Percentiles rank a stretch among this genome's conserved stretches.
These are phyloP conservation scores for Xylaria longipes DNA, from an alignment of 495 filamentous ascomycete genomes.

Conservation along the genomic window DNA sequence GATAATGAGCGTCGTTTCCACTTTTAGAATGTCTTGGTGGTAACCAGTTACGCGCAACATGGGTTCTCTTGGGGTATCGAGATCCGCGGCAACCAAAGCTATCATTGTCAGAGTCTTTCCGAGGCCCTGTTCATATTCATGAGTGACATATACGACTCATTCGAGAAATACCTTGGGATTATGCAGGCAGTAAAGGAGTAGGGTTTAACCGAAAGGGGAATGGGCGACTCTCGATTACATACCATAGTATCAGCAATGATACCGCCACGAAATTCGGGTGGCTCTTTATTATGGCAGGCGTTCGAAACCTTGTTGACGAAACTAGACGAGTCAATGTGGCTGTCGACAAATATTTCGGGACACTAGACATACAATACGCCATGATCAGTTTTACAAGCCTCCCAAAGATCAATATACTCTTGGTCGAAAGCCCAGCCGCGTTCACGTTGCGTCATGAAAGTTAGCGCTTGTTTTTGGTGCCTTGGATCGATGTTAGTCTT, in stretches of 20 bases:
- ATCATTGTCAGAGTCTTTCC: conserved; percentile 51
- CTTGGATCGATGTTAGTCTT: neutral
- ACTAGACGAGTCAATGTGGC: neutral
- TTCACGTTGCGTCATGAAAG: conserved; percentile 1
- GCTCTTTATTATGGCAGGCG: neutral
- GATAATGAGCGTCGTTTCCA: neutral
- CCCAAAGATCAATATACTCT: neutral
- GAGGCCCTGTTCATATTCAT: too few species aligned
- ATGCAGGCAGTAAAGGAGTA: too few species aligned
- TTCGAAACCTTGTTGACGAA: neutral
- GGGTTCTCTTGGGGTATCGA: neutral
- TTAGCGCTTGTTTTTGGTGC: conserved; percentile 7
- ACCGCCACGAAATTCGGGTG: neutral
- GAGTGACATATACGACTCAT: too few species aligned
- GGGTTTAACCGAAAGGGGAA: too few species aligned
- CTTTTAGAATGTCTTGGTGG: neutral
- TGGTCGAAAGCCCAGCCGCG: neutral
- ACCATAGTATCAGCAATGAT: conserved; percentile 47
- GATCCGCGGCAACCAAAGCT: conserved; percentile 15
- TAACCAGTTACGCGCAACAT: too few species aligned
- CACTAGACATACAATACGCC: neutral
- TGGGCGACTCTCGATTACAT: too few species aligned
- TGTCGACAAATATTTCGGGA: neutral
- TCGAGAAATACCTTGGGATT: too few species aligned
- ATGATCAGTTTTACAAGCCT: neutral